Conservation (phyloP, 176 grass and related monocot species). For the barley (Hordeum vulgare) region DNA sequence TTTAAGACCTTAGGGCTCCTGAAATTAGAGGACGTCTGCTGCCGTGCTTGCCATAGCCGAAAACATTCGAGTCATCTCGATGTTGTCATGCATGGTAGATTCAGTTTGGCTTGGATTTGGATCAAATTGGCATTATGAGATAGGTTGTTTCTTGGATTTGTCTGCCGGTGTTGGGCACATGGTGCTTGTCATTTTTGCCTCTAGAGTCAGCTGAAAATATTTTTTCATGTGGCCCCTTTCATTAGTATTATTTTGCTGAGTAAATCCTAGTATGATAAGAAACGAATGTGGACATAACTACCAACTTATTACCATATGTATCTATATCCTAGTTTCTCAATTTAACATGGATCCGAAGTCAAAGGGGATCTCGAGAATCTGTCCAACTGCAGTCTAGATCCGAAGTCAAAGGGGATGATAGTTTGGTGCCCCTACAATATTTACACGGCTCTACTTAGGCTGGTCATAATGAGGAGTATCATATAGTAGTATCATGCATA, state of each 20-base stretch:
- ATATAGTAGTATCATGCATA: too few species aligned
- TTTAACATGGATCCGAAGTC: too few species aligned
- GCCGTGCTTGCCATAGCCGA: not conserved
- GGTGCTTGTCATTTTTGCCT: not conserved
- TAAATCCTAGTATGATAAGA: not conserved
- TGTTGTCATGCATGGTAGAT: not conserved
- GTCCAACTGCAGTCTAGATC: not conserved
- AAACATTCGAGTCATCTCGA: not conserved
- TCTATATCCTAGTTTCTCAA: not conserved
- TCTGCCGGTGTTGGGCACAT: not conserved
- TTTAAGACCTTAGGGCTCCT: not conserved
- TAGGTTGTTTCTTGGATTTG: not conserved
- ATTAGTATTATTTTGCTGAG: not conserved
- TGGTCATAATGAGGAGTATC: too few species aligned
- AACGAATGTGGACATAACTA: not conserved
- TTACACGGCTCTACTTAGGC: not conserved
- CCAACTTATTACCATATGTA: not conserved
- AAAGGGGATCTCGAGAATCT: slow-evolving; percentile 6
- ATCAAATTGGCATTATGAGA: not conserved
- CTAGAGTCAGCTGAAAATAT: not conserved
- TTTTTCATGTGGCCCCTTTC: not conserved
- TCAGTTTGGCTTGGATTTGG: not conserved
- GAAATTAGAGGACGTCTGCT: not conserved
- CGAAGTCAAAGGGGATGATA: not conserved
- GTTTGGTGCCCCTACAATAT: not conserved